Percentiles rank a stretch among this genome's conserved stretches.
phyloP scores from a whole-genome alignment of 225 moss, liverwort and hornwort genomes.

The Bryoerythrophyllum caledonicum region DNA sequence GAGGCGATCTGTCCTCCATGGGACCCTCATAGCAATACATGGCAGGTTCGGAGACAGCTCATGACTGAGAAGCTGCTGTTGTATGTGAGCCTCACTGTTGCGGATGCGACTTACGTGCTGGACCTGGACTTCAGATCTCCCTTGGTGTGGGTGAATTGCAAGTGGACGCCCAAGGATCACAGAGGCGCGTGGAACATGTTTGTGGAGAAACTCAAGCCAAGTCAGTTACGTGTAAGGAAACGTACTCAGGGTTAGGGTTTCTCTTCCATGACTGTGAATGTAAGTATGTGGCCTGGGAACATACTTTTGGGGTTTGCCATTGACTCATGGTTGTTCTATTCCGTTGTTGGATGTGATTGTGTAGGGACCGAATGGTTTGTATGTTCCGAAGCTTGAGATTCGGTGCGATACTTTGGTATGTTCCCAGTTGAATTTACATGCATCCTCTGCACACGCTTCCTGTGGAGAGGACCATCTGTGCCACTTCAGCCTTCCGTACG shows the following conservation, averaged over 20 bases:
- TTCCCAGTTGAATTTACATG: constrained; percentile 18
- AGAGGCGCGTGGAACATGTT: constrained; percentile 4
- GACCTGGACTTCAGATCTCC: constrained; percentile 43
- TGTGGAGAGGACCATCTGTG: constrained; percentile 27
- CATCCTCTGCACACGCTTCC: background rate
- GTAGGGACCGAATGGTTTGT: constrained; percentile 43
- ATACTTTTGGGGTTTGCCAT: too few species aligned
- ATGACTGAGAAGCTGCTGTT: constrained; percentile 25
- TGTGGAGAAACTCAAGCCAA: constrained; percentile 25
- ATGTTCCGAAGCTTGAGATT: constrained; percentile 2
- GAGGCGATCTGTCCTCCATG: constrained; percentile 8
- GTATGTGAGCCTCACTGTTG: constrained; percentile 31
- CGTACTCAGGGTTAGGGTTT: too few species aligned
- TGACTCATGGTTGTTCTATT: too few species aligned
- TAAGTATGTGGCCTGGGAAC: too few species aligned
- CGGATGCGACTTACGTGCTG: constrained; percentile 22
- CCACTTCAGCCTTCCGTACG: constrained; percentile 16
- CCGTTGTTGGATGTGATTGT: background rate
- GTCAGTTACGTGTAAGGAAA: constrained; percentile 25
- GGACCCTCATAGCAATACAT: constrained; percentile 15
- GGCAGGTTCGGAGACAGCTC: constrained; percentile 30
- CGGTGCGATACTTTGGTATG: constrained; percentile 40
- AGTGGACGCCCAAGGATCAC: constrained; percentile 22
- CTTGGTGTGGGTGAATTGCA: constrained; percentile 54
- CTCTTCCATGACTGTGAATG: too few species aligned